Percentiles rank a stretch among this genome's conserved stretches.
These are phyloP conservation scores for Trichosporon inkin DNA, from an alignment of 1,284 basidiomycete genomes.

Conservation along the genomic window DNA sequence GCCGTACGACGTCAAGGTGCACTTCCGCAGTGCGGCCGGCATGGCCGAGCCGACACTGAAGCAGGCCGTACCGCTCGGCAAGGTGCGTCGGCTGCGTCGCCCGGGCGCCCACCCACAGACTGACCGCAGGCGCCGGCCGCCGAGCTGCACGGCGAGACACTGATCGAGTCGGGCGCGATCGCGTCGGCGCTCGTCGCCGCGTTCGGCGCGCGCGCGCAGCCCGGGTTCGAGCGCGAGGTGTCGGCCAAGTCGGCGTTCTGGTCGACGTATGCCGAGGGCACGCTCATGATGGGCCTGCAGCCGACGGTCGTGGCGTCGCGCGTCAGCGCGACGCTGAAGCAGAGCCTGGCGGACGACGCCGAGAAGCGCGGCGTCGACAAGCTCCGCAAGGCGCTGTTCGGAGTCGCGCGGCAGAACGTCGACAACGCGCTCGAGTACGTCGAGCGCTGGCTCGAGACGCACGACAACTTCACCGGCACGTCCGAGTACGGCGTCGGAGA, in stretches of 20 bases:
- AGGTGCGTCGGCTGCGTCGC: constrained; percentile 15
- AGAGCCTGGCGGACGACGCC: constrained; percentile 22
- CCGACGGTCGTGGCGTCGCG: not conserved
- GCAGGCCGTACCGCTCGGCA: constrained; percentile 32
- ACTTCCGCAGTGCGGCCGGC: constrained; percentile 27
- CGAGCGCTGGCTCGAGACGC: constrained; percentile 27
- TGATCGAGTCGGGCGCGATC: constrained; percentile 42
- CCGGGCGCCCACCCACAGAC: too few species aligned
- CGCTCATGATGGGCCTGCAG: constrained; percentile 38
- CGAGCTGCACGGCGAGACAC: constrained; percentile 28
- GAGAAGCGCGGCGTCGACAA: constrained; percentile 28
- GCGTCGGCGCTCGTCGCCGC: constrained; percentile 29
- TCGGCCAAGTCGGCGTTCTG: constrained; percentile 33
- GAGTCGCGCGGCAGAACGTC: not conserved
- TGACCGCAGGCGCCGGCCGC: constrained; percentile 31
- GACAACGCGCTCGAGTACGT: constrained; percentile 29
- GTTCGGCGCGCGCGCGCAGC: constrained; percentile 32
- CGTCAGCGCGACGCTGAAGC: not conserved
- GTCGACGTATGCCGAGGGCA: constrained; percentile 41
- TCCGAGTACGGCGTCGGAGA: constrained; percentile 36
- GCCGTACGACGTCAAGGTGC: constrained; percentile 37
- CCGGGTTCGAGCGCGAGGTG: constrained; percentile 23
- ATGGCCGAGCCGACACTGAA: constrained; percentile 29
- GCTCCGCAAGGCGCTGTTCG: constrained; percentile 1
- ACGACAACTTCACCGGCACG: constrained; percentile 31